These are phyloP conservation scores for Pleomassaria siparia DNA, from an alignment of 2,329 filamentous ascomycete genomes.

Conservation along the genomic window DNA sequence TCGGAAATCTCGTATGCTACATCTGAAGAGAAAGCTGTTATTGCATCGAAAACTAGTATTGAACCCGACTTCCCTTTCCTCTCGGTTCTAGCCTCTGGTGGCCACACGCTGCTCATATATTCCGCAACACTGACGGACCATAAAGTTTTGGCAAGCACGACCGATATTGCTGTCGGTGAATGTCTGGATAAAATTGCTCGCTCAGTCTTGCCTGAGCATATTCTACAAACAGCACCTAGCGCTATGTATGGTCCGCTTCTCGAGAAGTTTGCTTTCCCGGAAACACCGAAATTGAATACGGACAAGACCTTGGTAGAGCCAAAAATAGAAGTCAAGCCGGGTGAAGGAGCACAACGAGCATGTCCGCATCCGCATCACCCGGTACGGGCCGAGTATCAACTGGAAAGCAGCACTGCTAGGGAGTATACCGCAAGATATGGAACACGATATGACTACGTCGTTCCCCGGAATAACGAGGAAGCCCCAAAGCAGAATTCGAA, in stretches of 20 bases:
- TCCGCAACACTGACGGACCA: conserved; percentile 71
- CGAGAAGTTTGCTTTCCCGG: conserved; percentile 75
- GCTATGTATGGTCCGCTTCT: conserved; percentile 81
- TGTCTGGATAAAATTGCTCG: conserved; percentile 86
- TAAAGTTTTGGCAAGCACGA: conserved; percentile 68
- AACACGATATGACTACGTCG: conserved; percentile 54
- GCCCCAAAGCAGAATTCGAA: conserved; percentile 51
- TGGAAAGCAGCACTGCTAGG: conserved; percentile 20
- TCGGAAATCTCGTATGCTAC: conserved; percentile 1
- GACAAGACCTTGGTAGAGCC: conserved; percentile 34
- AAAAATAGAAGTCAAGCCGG: conserved; percentile 5
- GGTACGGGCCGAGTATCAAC: conserved; percentile 5
- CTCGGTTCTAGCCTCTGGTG: conserved; percentile 85
- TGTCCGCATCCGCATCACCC: background rate
- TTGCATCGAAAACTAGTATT: background rate
- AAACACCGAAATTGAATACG: conserved; percentile 21
- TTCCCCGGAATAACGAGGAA: conserved; percentile 63
- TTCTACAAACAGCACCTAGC: conserved; percentile 58
- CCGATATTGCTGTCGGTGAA: conserved; percentile 87
- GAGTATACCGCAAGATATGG: conserved; percentile 19
- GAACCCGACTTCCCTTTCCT: conserved; percentile 77
- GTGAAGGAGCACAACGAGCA: background rate
- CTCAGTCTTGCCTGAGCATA: conserved; percentile 65
- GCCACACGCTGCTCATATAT: conserved; percentile 84
- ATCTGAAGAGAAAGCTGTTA: background rate